Evolutionary conservation across 306 rosid genomes (phyloP), one percentile per base, ranked within the genome.

Genomic region (Quercus suber): DNA sequence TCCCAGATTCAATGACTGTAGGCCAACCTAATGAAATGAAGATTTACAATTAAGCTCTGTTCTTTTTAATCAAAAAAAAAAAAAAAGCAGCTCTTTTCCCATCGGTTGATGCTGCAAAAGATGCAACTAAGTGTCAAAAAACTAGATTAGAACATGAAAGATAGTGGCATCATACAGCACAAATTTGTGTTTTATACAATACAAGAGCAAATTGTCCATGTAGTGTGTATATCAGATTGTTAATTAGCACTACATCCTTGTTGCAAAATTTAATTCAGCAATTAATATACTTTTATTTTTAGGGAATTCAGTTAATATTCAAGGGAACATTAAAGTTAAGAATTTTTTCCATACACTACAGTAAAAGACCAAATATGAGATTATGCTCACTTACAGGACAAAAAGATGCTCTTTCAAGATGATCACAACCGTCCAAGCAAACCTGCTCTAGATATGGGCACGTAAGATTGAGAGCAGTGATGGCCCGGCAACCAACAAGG

Each of bases 351-450:
- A 8, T 68, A 37, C n/a, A 51, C 20, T 3, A 13, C 30, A 73
- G 25, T 25, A 13, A 35, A 56, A 52, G 72, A 51, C 69, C 82
- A 78, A 5, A 52, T 20, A 25, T 53, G 13, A 68, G 23, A 80
- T 56, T 25, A 82, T 61, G 28, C 76, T 71, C 74, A 88, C 97
- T 87, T 90, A 96, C 99, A 61, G 96, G 99, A 82, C 82, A 89
- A 90, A 96, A 93, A 41, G 89, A 85, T 43, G 99, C 98, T 55
- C 84, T 90, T 87, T 91, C 96, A 53, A 96, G 89, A 87, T 89
- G 97, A 88, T 90, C 99, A 82, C 99, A 96, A 5, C 98, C 99
- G 87, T 96, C 99, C 85, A 96, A 87, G 81, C 90, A 88, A 82
- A 96, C 97, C 79, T 85, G 89, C 90, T 93, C 94, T 55, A 96